phyloP scores from a whole-genome alignment of 2,329 filamentous ascomycete species.

The Penicillium aurantiogriseum region DNA sequence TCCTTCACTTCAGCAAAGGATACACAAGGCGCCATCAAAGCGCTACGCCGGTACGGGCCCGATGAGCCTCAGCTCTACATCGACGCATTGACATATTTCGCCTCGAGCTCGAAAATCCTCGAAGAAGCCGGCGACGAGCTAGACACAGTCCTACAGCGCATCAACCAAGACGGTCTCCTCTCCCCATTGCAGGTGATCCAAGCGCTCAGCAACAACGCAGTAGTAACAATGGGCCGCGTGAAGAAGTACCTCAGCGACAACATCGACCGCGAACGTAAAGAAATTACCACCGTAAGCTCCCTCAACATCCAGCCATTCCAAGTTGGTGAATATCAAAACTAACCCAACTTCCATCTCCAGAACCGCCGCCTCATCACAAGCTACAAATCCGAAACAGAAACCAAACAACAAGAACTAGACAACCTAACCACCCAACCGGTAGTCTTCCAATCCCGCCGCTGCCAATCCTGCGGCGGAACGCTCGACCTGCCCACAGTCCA shows the following conservation, averaged over 20 bases:
- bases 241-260: constrained; percentile 88
- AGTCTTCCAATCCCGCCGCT: constrained; percentile 87
- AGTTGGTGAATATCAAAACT: constrained; percentile 9
- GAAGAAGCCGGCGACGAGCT: constrained; percentile 87
- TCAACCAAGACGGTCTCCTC: constrained; percentile 88
- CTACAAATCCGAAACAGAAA: constrained; percentile 78
- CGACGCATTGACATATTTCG: constrained; percentile 89
- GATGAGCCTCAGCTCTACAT: constrained; percentile 90
- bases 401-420: constrained; percentile 73
- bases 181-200: constrained; percentile 96
- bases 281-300: constrained; percentile 63
- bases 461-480: constrained; percentile 72
- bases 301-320: neutral
- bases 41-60: constrained; percentile 84
- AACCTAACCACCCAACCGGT: constrained; percentile 76
- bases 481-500: constrained; percentile 89
- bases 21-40: constrained; percentile 84
- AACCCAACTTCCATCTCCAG: constrained; percentile 35
- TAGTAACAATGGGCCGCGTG: constrained; percentile 96
- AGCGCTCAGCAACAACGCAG: constrained; percentile 72
- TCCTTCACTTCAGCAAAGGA: constrained; percentile 93
- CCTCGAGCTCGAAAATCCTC: constrained; percentile 75
- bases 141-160: constrained; percentile 74
- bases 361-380: constrained; percentile 80
- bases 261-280: constrained; percentile 81